phyloP scores from a whole-genome alignment of 352 stramenopile genomes.

The Blastocystis sp. region DNA sequence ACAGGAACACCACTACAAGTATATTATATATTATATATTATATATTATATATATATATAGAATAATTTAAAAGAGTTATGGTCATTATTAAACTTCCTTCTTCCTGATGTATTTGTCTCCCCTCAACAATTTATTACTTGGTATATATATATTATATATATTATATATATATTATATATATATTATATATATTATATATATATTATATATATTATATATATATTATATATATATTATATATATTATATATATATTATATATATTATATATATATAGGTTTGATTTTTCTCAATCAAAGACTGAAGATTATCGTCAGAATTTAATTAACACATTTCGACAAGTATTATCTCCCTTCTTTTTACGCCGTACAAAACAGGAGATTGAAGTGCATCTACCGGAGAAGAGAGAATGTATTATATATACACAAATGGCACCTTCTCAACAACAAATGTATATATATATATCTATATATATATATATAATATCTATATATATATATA shows the following conservation, averaged over 20 bases:
- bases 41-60: no score
- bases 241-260: neutral
- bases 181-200: no score
- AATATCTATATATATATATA: no score
- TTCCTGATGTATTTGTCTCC: conserved; percentile 81
- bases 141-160: conserved; percentile 7
- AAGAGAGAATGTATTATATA: conserved; percentile 98
- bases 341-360: conserved; percentile 94
- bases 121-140: conserved; percentile 43
- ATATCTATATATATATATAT: neutral
- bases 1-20: conserved; percentile 77
- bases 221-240: neutral
- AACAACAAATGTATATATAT: conserved; percentile 73
- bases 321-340: conserved; percentile 63
- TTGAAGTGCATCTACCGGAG: conserved; percentile 73
- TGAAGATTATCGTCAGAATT: conserved; percentile 54
- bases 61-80: conserved; percentile 96
- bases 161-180: conserved; percentile 39
- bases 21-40: neutral
- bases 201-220: neutral
- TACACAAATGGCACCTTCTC: conserved; percentile 83
- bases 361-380: conserved; percentile 84
- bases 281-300: conserved; percentile 48
- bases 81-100: conserved; percentile 81
- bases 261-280: conserved; percentile 37